Evolutionary conservation across 1,284 basidiomycete species (phyloP), one percentile per base, ranked within the genome.

Genomic region (Pisolithus thermaeus): DNA sequence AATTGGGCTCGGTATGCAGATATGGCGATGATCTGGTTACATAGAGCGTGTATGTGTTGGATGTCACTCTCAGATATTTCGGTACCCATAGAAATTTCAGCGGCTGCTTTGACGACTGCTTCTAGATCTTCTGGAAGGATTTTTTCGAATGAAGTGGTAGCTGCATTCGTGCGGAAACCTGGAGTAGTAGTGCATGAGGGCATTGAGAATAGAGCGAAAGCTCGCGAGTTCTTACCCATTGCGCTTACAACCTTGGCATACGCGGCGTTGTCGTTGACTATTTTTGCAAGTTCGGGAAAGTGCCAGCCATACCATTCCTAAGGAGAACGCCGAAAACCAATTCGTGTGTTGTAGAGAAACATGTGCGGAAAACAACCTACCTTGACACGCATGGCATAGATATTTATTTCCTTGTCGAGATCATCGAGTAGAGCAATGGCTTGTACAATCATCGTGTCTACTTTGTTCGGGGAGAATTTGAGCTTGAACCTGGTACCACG

Each of bases 291-390:
- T 73, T 99, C 96, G 9, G 96, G 96, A 81, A 98, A 98, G 76
- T 99, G 96, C 96, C 96, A 99, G 23, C 96, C 96, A 66, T 98
- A 99, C 96, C 96, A 99, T 80, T 98, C 96, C 91, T 93, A 58
- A 35, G 14, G 32, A 35, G 7, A 55, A 50, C 4, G 40, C 40
- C n/a, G 38, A 58, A 50, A 52, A 45, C 27, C 36, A 12, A 11
- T 35, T 46, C n/a, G 18, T 11, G n/a, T 46, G 18, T 52, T 28
- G 51, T n/a, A 41, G 14, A 7, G 22, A 25, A 27, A 46, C 23
- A 9, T 25, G 30, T 12, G 23, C 38, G 20, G 28, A 23, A n/a
- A n/a, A 32, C 16, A 30, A 62, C 77, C 22, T 56, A 92, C 92
- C 82, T 98, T 98, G 52, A 97, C 92, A 66, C 96, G 84, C 96